Percentiles rank a stretch among this genome's conserved stretches.
These are phyloP conservation scores for Zymoseptoria crescenta DNA, from an alignment of 2,329 filamentous ascomycete species.

Conservation along the genomic window DNA sequence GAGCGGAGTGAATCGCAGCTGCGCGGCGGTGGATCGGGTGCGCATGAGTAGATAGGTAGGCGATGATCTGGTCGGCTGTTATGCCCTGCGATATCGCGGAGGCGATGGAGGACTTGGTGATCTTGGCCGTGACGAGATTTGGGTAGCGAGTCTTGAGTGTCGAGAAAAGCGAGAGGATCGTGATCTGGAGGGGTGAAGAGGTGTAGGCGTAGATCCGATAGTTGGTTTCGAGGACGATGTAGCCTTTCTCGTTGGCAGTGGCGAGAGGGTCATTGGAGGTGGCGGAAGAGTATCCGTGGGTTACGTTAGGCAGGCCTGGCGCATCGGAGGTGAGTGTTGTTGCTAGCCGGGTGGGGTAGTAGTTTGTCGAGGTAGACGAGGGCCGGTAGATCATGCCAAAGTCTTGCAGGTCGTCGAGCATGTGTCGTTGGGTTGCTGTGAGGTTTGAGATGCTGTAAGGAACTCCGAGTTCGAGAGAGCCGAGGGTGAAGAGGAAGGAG, in stretches of 20 bases:
- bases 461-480: slow-evolving; percentile 82
- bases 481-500: slow-evolving; percentile 91
- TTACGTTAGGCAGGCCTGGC: slow-evolving; percentile 61
- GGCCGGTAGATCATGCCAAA: slow-evolving; percentile 81
- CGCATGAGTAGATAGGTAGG: slow-evolving; percentile 83
- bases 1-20: slow-evolving; percentile 35
- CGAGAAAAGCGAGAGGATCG: slow-evolving; percentile 83
- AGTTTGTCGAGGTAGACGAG: slow-evolving; percentile 39
- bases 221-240: slow-evolving; percentile 95
- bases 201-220: slow-evolving; percentile 98
- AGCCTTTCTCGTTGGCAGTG: slow-evolving; percentile 62
- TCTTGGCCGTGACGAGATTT: slow-evolving; percentile 85
- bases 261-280: no score
- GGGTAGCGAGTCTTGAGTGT: slow-evolving; percentile 84
- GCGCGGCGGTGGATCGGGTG: slow-evolving; percentile 85
- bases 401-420: slow-evolving; percentile 83
- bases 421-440: slow-evolving; percentile 71
- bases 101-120: slow-evolving; percentile 82
- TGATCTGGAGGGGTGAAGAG: slow-evolving; percentile 85
- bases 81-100: slow-evolving; percentile 84
- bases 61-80: slow-evolving; percentile 89
- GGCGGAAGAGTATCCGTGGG: no score
- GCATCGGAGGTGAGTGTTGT: slow-evolving; percentile 82
- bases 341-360: slow-evolving; percentile 87
- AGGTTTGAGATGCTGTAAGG: slow-evolving; percentile 83